Evolutionary conservation across 495 filamentous ascomycete genomes (phyloP), one percentile per base, ranked within the genome.

Genomic region (Pyrenula aspistea): DNA sequence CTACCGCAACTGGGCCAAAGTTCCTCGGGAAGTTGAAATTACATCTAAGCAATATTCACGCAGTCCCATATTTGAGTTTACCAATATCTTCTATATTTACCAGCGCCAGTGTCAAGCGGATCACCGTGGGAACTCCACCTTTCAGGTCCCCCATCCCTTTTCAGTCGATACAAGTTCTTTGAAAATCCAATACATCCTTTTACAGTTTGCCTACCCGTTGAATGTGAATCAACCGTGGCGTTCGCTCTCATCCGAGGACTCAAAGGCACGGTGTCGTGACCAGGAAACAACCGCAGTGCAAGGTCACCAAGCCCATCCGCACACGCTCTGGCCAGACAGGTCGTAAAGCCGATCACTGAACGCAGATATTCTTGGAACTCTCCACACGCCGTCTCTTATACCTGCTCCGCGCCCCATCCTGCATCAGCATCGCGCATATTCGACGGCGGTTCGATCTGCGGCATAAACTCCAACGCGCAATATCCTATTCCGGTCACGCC

Each of bases 371-470:
- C 42, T 48, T 11, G 53, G 21, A 11, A 21, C 22, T 24, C 25
- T 54, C 25, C 2, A 8, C 20, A 8, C 23, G 19, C 47, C 53
- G 31, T 54, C 48, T 49, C 49, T 71, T 85, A 95, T 54, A 95
- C 85, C 75, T 93, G 83, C 76, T 95, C 91, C 53, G 89, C 88
- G 57, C 91, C 91, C 91, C 91, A 96, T 61, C 89, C 84, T 56
- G 81, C 85, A 71, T 93, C 89, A 57, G 79, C 77, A 70, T 95
- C 91, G 69, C 93, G 83, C 94, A 99, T 99, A 75, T 95, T 99
- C 63, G 89, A 85, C 20, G 94, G 94, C 21, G 94, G 92, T 77
- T 99, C 93, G 66, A 99, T 95, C 47, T 84, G 91, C 0, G 94
- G 93, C 56, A 96, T 84, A 71, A 89, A 99, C 73, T 97, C 91